phyloP scores from a whole-genome alignment of 441 rosid genomes.

The Gossypium gossypioides region DNA sequence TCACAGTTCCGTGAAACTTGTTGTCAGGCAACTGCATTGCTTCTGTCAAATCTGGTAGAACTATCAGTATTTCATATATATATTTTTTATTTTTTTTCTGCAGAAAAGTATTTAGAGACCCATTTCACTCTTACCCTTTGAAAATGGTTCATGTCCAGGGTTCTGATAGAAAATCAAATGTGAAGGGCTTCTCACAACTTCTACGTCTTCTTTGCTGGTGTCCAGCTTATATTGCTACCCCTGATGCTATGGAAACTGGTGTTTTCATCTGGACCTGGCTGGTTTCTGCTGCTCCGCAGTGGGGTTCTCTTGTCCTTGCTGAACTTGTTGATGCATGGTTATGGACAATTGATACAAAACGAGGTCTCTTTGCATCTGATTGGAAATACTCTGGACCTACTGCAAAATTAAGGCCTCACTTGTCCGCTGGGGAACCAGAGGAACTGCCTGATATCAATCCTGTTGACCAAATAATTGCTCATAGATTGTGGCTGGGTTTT shows the following conservation, averaged over 20 bases:
- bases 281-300: slow-evolving; percentile 93
- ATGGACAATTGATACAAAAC: slow-evolving; percentile 95
- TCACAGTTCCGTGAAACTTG: slow-evolving; percentile 76
- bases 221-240: slow-evolving; percentile 92
- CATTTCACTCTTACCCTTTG: slow-evolving; percentile 8
- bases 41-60: slow-evolving; percentile 85
- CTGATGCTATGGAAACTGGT: slow-evolving; percentile 97
- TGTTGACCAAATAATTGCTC: slow-evolving; percentile 92
- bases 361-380: slow-evolving; percentile 91
- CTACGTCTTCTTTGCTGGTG: slow-evolving; percentile 98
- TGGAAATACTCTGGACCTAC: slow-evolving; percentile 76
- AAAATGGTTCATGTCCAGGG: slow-evolving; percentile 34
- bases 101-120: not conserved
- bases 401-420: slow-evolving; percentile 92
- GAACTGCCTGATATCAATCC: slow-evolving; percentile 54
- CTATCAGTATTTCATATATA: not conserved
- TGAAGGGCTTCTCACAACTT: slow-evolving; percentile 86
- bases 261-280: slow-evolving; percentile 97
- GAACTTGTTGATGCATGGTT: slow-evolving; percentile 99
- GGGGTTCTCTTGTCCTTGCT: slow-evolving; percentile 85
- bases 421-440: slow-evolving; percentile 92
- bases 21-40: slow-evolving; percentile 91
- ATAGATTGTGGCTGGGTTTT: slow-evolving; percentile 93
- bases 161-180: slow-evolving; percentile 61
- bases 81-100: not conserved